Conservation (phyloP, 2,329 filamentous ascomycete genomes). For the Colletotrichum neosansevieriae region DNA sequence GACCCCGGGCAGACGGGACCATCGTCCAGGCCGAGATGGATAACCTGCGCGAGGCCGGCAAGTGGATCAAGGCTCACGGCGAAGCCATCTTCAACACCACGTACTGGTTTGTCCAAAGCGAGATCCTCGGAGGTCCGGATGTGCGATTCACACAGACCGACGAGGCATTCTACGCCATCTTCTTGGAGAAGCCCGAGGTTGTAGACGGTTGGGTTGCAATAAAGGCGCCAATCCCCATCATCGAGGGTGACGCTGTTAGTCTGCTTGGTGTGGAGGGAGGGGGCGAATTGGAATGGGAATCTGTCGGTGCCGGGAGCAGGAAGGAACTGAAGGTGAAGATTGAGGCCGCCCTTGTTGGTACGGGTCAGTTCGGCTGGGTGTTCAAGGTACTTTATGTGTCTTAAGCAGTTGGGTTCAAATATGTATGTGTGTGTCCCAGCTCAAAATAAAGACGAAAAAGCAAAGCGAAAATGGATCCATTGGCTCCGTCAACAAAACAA, state of each 20-base stretch:
- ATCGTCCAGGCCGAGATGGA: constrained; percentile 62
- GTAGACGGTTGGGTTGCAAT: constrained; percentile 52
- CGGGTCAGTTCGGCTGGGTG: constrained; percentile 55
- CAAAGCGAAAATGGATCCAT: too few species aligned
- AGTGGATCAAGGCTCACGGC: constrained; percentile 64
- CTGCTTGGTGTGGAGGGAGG: constrained; percentile 56
- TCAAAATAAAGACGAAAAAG: neutral
- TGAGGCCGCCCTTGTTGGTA: constrained; percentile 46
- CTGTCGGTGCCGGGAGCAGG: constrained; percentile 35
- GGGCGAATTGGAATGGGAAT: constrained; percentile 34
- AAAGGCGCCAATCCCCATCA: constrained; percentile 58
- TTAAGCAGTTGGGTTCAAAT: neutral
- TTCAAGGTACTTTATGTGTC: constrained; percentile 45
- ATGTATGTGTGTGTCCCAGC: neutral
- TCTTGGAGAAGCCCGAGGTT: constrained; percentile 54
- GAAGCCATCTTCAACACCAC: constrained; percentile 70
- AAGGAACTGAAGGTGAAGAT: constrained; percentile 40
- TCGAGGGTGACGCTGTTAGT: constrained; percentile 56
- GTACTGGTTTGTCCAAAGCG: constrained; percentile 63
- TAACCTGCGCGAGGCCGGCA: constrained; percentile 62
- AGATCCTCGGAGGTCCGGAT: constrained; percentile 49
- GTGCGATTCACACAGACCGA: constrained; percentile 64
- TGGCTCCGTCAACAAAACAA: neutral
- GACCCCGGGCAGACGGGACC: constrained; percentile 66
- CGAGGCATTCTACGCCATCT: constrained; percentile 65